Percentiles rank a stretch among this genome's conserved stretches.
These are phyloP conservation scores for Viola odorata DNA, from an alignment of 345 rosid genomes.

Conservation along the genomic window DNA sequence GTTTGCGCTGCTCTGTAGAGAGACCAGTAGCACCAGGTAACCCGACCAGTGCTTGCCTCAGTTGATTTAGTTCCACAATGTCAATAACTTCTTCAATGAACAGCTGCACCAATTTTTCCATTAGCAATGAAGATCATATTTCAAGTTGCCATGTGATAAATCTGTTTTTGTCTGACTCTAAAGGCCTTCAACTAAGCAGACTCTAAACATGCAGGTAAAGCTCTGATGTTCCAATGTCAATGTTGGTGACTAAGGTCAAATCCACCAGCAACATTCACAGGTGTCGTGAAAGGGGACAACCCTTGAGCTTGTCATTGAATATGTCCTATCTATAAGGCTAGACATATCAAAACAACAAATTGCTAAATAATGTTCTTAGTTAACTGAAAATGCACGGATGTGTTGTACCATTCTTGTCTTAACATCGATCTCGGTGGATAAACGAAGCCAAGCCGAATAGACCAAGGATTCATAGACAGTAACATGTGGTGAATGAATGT, in stretches of 20 bases:
- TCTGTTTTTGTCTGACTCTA: not conserved
- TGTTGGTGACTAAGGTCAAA: too few relatives aligned
- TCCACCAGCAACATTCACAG: too few relatives aligned
- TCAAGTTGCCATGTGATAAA: not conserved
- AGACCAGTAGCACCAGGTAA: conserved; percentile 77
- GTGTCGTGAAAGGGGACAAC: too few relatives aligned
- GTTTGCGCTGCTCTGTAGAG: conserved; percentile 86
- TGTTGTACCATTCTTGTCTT: conserved; percentile 46
- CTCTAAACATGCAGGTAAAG: not conserved
- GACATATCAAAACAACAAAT: too few relatives aligned
- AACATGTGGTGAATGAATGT: conserved; percentile 75
- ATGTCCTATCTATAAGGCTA: too few relatives aligned
- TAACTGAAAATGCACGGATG: too few relatives aligned
- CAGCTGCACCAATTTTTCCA: conserved; percentile 10
- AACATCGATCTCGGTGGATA: conserved; percentile 40
- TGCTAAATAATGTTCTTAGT: too few relatives aligned
- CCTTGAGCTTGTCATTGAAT: too few relatives aligned
- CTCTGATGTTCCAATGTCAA: too few relatives aligned
- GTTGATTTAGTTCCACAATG: conserved; percentile 59
- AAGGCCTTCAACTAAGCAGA: not conserved
- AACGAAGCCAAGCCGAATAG: conserved; percentile 71
- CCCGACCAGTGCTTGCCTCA: conserved; percentile 70
- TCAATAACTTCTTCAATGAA: conserved; percentile 79
- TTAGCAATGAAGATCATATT: not conserved
- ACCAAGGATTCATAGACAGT: conserved; percentile 67